These are phyloP conservation scores for Podospora didyma DNA, from an alignment of 495 filamentous ascomycete genomes.

Conservation along the genomic window DNA sequence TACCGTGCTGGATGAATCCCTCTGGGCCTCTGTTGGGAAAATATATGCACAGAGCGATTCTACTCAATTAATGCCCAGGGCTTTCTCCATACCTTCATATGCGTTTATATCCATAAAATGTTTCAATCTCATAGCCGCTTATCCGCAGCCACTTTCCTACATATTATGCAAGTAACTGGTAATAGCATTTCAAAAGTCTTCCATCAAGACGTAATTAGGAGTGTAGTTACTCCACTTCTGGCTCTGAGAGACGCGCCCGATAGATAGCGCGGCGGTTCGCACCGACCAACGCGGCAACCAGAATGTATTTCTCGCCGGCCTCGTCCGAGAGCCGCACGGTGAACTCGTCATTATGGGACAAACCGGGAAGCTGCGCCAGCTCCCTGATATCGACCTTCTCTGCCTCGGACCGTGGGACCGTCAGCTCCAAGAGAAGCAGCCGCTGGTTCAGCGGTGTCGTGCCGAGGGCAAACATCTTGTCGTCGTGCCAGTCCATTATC, in stretches of 20 bases:
- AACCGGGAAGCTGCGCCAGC: constrained; percentile 18
- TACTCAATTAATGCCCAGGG: too few relatives aligned
- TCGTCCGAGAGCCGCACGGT: constrained; percentile 11
- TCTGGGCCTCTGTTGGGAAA: too few relatives aligned
- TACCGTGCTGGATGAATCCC: too few relatives aligned
- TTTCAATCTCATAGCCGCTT: neutral
- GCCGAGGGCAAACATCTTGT: constrained; percentile 27
- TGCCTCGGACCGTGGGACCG: constrained; percentile 4
- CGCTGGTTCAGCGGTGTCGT: constrained; percentile 14
- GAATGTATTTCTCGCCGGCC: constrained; percentile 3
- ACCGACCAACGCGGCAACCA: constrained; percentile 10
- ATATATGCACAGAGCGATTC: too few relatives aligned
- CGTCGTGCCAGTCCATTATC: constrained; percentile 19
- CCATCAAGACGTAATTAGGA: neutral
- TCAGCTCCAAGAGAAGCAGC: constrained; percentile 28
- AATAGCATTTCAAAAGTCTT: neutral
- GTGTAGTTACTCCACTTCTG: neutral
- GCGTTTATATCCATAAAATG: neutral
- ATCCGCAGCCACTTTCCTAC: neutral
- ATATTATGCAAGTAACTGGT: neutral
- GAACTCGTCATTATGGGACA: constrained; percentile 22
- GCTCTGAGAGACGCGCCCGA: constrained; percentile 1
- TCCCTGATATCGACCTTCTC: constrained; percentile 15
- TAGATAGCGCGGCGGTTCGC: constrained; percentile 10
- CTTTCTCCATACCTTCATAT: neutral